phyloP scores from a whole-genome alignment of 805 yeast genomes.

The Henningerozyma blattae region DNA sequence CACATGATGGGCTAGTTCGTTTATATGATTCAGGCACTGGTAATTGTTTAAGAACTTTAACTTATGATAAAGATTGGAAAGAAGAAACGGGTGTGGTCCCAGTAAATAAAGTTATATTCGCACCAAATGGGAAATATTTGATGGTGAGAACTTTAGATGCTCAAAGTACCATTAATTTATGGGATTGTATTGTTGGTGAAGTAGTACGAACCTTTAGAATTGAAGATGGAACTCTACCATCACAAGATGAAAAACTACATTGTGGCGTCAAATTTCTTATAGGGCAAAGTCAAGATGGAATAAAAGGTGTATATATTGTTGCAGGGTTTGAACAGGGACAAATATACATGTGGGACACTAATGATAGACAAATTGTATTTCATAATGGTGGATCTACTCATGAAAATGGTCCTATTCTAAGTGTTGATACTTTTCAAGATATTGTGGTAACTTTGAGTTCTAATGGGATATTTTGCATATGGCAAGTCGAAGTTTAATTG shows the following conservation, averaged over 20 bases:
- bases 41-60: conserved; percentile 81
- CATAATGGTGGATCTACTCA: conserved; percentile 7
- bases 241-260: neutral
- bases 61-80: conserved; percentile 64
- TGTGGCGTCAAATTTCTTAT: neutral
- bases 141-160: conserved; percentile 67
- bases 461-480: conserved; percentile 1
- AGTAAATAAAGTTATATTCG: conserved; percentile 55
- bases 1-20: conserved; percentile 84
- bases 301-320: neutral
- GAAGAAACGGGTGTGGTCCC: conserved; percentile 47
- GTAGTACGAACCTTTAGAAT: conserved; percentile 58
- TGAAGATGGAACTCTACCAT: neutral
- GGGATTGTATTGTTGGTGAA: conserved; percentile 77
- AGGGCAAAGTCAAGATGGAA: neutral
- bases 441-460: conserved; percentile 2
- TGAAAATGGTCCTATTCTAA: conserved; percentile 13
- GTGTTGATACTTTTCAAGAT: conserved; percentile 10
- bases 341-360: conserved; percentile 18
- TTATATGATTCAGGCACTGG: conserved; percentile 82
- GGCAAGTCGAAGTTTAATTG: no score
- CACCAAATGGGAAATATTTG: conserved; percentile 73
- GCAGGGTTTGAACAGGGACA: conserved; percentile 18
- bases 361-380: conserved; percentile 12
- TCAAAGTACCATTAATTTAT: conserved; percentile 55